Evolutionary conservation across 2,329 filamentous ascomycete species (phyloP), one percentile per base, ranked within the genome.

Genomic region (Xylaria digitata): DNA sequence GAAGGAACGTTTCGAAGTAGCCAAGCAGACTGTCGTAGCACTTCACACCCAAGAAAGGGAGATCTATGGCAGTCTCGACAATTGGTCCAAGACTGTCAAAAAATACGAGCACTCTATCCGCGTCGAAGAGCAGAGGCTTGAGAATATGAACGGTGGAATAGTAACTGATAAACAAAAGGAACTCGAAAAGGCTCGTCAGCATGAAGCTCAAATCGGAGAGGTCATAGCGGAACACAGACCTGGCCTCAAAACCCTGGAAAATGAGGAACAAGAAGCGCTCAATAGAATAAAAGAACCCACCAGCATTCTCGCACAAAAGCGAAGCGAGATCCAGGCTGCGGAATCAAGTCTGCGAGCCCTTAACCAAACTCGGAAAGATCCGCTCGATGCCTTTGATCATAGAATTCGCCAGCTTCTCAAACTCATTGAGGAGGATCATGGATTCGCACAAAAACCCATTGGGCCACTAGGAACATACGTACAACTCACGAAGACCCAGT

Each of bases 391-490:
- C 0, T 97, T 91, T 73, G 87, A 89, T 48, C 77, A 79, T 0
- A 85, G 85, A 46, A 86, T 96, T 73, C 83, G 85, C 0, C 80
- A 82, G 1, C 85, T 97, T 2, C 80, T 96, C 6, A 83, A 80
- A 60, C 85, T 85, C n/a, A 92, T 98, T 67, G 84, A 88, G 6
- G 81, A 83, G n/a, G 92, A 97, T 64, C 78, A 70, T 2, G 84
- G 89, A 0, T 98, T 96, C 75, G 81, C 83, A 26, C 82, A 86
- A 49, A 90, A 86, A 68, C 96, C 96, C 1, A 83, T 98, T 40
- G 96, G 96, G 0, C 96, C 96, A 0, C 83, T 98, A 15, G 96
- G 94, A 34, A 83, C 89, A 26, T 87, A 96, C 74, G 85, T 99
- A 58, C 89, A 89, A 71, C 82, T 99, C 26, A 81, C 89, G 42